Conservation (phyloP, 1,284 basidiomycete species). For the Sanghuangporus baumii region DNA sequence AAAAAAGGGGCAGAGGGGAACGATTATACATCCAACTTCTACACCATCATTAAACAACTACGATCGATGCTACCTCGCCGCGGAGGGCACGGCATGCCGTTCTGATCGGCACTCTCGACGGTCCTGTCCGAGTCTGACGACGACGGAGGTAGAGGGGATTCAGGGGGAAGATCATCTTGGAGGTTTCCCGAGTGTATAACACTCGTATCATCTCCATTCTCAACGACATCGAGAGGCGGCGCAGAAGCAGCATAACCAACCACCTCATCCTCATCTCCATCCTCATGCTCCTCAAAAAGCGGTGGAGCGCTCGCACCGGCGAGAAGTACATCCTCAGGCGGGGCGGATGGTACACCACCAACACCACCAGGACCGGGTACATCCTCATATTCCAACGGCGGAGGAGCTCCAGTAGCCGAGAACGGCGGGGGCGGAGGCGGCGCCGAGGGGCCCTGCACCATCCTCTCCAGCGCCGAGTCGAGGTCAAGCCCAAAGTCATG, state of each 20-base stretch:
- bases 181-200: neutral
- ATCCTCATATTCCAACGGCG: slow-evolving; percentile 36
- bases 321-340: slow-evolving; percentile 29
- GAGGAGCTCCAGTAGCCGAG: slow-evolving; percentile 33
- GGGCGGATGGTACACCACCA: slow-evolving; percentile 33
- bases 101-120: neutral
- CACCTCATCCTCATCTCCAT: neutral
- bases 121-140: neutral
- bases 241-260: neutral
- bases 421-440: slow-evolving; percentile 39
- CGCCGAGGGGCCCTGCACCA: neutral
- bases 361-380: slow-evolving; percentile 24
- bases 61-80: neutral
- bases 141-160: neutral
- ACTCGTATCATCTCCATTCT: neutral
- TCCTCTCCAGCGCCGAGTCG: neutral
- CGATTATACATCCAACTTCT: no score
- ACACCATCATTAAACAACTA: neutral
- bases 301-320: slow-evolving; percentile 32
- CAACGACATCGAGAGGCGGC: neutral
- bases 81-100: neutral
- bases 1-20: no score
- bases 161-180: neutral
- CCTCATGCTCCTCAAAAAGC: slow-evolving; percentile 27
- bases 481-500: neutral